phyloP scores from a whole-genome alignment of 2,329 filamentous ascomycete genomes.

The Ambrosiella beaveri region DNA sequence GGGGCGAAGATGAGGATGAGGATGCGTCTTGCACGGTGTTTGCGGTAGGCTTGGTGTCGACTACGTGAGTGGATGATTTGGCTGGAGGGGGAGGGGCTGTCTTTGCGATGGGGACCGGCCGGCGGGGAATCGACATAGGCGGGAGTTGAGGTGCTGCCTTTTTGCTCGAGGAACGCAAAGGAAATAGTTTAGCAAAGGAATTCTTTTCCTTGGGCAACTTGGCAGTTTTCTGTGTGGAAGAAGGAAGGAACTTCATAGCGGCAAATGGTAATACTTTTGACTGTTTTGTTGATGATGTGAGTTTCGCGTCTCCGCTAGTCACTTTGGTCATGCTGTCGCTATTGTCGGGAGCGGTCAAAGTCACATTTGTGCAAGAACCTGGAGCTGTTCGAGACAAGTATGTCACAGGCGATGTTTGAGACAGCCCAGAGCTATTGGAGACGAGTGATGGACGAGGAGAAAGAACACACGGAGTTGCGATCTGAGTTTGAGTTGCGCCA shows the following conservation, averaged over 20 bases:
- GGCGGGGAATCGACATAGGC: slow-evolving; percentile 23
- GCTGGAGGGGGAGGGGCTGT: background rate
- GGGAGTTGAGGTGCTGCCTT: slow-evolving; percentile 14
- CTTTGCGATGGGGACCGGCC: slow-evolving; percentile 18
- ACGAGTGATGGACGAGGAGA: background rate
- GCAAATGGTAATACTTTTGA: slow-evolving; percentile 13
- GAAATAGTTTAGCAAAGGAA: slow-evolving; percentile 15
- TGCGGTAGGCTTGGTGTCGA: background rate
- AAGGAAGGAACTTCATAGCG: slow-evolving; percentile 12
- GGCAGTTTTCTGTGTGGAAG: slow-evolving; percentile 10
- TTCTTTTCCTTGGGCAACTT: slow-evolving; percentile 14
- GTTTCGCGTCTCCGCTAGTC: background rate
- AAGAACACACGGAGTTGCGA: background rate
- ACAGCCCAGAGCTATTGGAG: background rate
- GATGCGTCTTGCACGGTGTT: background rate
- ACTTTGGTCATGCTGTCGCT: background rate
- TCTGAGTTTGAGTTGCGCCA: background rate
- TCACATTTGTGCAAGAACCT: background rate
- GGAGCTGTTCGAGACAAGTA: slow-evolving; percentile 1
- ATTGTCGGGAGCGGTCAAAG: background rate
- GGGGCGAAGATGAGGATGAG: background rate
- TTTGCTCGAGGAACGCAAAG: slow-evolving; percentile 14
- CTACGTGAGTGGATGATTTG: background rate
- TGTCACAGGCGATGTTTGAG: slow-evolving; percentile 8
- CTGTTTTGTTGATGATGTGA: slow-evolving; percentile 1